These are phyloP conservation scores for Globisporangium takayamanum DNA, from an alignment of 352 stramenopile genomes.

Conservation along the genomic window DNA sequence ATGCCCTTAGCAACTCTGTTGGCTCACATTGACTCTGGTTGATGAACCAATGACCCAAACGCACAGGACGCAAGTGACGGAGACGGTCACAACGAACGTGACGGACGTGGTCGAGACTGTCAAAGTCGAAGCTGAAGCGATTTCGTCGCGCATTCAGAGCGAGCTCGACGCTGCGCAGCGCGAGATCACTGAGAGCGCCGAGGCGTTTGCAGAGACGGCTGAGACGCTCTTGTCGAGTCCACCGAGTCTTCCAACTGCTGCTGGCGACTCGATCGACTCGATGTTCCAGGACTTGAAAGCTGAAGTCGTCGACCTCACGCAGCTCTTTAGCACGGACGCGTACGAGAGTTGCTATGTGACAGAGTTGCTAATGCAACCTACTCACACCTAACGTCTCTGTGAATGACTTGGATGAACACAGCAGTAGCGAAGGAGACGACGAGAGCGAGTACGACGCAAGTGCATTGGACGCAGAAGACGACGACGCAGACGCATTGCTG, in stretches of 20 bases:
- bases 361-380: too few species aligned
- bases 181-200: constrained; percentile 16
- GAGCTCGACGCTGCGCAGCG: constrained; percentile 38
- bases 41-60: too few species aligned
- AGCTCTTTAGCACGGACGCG: constrained; percentile 3
- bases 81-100: constrained; percentile 44
- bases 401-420: background rate
- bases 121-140: constrained; percentile 44
- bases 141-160: constrained; percentile 37
- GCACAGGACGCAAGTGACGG: constrained; percentile 44
- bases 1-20: too few species aligned
- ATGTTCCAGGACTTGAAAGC: constrained; percentile 17
- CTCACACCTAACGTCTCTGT: too few species aligned
- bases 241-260: background rate
- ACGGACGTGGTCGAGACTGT: constrained; percentile 49
- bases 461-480: constrained; percentile 2
- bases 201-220: constrained; percentile 13
- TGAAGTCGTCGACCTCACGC: constrained; percentile 8
- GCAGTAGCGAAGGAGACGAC: background rate
- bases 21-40: too few species aligned
- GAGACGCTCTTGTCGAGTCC: constrained; percentile 3
- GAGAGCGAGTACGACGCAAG: constrained; percentile 1
- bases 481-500: background rate
- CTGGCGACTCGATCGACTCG: constrained; percentile 6
- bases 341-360: too few species aligned